A percentile compares a stretch with the other conserved stretches of the same genome.
These are phyloP conservation scores for Lagenidium giganteum DNA, from an alignment of 352 stramenopile genomes.

Conservation along the genomic window DNA sequence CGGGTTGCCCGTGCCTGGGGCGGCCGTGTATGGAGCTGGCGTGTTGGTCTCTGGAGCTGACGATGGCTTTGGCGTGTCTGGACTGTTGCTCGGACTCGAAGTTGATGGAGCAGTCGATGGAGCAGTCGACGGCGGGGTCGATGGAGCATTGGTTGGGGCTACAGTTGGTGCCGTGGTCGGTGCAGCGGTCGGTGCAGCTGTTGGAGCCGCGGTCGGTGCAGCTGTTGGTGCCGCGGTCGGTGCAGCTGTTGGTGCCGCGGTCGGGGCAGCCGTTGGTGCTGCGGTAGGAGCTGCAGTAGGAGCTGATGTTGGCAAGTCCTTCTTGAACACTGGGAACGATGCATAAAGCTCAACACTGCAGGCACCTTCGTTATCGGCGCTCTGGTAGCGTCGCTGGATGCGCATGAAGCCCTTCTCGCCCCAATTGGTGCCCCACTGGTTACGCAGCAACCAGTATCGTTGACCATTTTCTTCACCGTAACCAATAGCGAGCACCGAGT, in stretches of 20 bases:
- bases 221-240: background rate
- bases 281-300: conserved; percentile 1
- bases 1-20: too few relatives aligned
- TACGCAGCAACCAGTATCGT: conserved; percentile 65
- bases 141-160: conserved; percentile 4
- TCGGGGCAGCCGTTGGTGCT: background rate
- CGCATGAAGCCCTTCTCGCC: conserved; percentile 65
- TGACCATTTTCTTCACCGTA: conserved; percentile 45
- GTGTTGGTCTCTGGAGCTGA: conserved; percentile 6
- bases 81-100: conserved; percentile 1
- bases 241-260: conserved; percentile 1
- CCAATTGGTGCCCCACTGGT: conserved; percentile 68
- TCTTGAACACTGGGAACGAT: conserved; percentile 46
- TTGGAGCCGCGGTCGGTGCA: conserved; percentile 3
- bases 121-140: conserved; percentile 1
- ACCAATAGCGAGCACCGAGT: conserved; percentile 57
- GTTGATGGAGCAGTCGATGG: conserved; percentile 5
- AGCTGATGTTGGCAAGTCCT: conserved; percentile 7
- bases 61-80: conserved; percentile 9
- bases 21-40: too few relatives aligned
- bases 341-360: conserved; percentile 55
- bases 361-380: conserved; percentile 34
- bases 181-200: conserved; percentile 3
- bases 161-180: background rate
- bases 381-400: conserved; percentile 50